These are phyloP conservation scores for Macaranga tanarius DNA, from an alignment of 441 rosid genomes.

Conservation along the genomic window DNA sequence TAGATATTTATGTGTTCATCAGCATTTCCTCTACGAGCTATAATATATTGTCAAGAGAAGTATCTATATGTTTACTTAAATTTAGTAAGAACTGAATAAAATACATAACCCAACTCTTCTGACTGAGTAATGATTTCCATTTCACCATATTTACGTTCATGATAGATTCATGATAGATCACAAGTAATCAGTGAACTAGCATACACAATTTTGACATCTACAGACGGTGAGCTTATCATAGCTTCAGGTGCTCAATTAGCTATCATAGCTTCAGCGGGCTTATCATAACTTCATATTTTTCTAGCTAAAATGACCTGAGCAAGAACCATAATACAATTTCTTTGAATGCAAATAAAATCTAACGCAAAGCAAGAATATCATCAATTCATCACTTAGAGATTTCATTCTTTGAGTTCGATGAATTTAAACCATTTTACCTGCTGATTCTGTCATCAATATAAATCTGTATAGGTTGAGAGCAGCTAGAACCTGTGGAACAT, in stretches of 20 bases:
- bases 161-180: too few species aligned
- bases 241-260: too few species aligned
- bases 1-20: too few species aligned
- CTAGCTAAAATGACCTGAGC: not conserved
- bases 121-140: not conserved
- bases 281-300: not conserved
- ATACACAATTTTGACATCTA: too few species aligned
- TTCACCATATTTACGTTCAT: not conserved
- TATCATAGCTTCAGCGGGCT: too few species aligned
- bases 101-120: not conserved
- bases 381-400: not conserved
- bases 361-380: too few species aligned
- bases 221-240: too few species aligned
- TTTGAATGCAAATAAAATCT: not conserved
- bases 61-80: not conserved
- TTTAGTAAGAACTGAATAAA: not conserved
- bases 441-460: conserved; percentile 54
- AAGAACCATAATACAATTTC: not conserved
- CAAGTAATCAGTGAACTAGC: too few species aligned
- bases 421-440: conserved; percentile 46
- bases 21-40: too few species aligned
- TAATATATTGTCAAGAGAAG: not conserved
- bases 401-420: not conserved
- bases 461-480: conserved; percentile 86
- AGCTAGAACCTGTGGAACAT: conserved; percentile 59